phyloP scores from a whole-genome alignment of 305 asterid genomes.

The Solanum hybrid region DNA sequence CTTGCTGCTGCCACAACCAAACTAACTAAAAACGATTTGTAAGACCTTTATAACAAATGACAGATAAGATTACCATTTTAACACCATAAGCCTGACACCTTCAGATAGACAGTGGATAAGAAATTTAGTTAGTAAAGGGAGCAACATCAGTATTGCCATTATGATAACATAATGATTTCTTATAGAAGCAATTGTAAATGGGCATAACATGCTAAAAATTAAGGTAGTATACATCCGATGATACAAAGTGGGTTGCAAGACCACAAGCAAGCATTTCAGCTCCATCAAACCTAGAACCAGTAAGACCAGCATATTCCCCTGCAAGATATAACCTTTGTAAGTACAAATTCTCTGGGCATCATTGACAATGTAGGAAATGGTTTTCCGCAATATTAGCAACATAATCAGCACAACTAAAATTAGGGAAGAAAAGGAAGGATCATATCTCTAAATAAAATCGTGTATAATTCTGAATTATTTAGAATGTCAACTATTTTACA shows the following conservation, averaged over 20 bases:
- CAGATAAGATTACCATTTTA: neutral
- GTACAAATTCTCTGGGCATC: neutral
- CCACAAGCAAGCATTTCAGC: slow-evolving; percentile 52
- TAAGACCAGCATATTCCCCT: neutral
- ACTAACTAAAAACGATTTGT: neutral
- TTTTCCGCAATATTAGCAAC: neutral
- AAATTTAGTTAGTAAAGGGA: neutral
- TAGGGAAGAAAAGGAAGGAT: neutral
- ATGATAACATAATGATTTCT: neutral
- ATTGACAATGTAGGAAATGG: neutral
- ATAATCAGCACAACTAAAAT: neutral
- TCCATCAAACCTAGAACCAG: too few relatives aligned
- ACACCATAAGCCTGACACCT: neutral
- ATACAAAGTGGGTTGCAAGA: slow-evolving; percentile 71
- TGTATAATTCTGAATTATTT: neutral
- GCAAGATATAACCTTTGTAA: neutral
- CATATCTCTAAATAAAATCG: neutral
- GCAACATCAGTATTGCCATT: neutral
- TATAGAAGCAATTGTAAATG: neutral
- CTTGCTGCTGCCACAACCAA: neutral
- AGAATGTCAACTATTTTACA: neutral
- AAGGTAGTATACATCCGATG: slow-evolving; percentile 35
- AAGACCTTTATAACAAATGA: neutral
- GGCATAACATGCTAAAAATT: neutral
- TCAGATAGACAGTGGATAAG: neutral